Evolutionary conservation across 2,329 filamentous ascomycete species (phyloP).

Genomic region (Ceratocystiopsis brevicomis): DNA sequence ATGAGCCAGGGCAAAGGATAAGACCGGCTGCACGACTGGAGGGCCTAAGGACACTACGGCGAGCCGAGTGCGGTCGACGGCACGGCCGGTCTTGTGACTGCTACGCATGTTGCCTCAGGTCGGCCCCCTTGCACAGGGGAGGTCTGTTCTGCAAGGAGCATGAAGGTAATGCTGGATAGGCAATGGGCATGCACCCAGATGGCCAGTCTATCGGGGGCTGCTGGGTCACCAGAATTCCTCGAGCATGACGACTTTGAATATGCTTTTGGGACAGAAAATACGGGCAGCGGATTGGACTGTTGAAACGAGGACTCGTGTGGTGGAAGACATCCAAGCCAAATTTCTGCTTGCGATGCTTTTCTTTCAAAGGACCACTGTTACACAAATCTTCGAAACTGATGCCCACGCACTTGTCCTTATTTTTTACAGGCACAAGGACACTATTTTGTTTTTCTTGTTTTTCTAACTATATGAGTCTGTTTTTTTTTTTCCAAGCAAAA

Average conservation of each 20-base stretch:
- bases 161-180: neutral
- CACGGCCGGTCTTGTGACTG: neutral
- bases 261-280: no score
- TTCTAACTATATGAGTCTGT: no score
- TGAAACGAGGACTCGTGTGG: no score
- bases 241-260: neutral
- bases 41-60: neutral
- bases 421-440: no score
- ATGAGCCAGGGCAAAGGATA: neutral
- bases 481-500: no score
- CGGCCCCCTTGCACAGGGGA: neutral
- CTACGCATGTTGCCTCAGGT: neutral
- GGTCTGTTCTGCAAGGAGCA: neutral
- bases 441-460: no score
- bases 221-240: neutral
- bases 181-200: neutral
- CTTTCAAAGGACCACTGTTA: no score
- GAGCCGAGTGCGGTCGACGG: neutral
- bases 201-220: neutral
- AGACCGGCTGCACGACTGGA: neutral
- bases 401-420: no score
- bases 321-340: no score
- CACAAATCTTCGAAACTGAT: no score
- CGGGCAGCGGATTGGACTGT: no score
- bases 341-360: no score